phyloP scores from a whole-genome alignment of 495 filamentous ascomycete species.

The Letharia columbiana region DNA sequence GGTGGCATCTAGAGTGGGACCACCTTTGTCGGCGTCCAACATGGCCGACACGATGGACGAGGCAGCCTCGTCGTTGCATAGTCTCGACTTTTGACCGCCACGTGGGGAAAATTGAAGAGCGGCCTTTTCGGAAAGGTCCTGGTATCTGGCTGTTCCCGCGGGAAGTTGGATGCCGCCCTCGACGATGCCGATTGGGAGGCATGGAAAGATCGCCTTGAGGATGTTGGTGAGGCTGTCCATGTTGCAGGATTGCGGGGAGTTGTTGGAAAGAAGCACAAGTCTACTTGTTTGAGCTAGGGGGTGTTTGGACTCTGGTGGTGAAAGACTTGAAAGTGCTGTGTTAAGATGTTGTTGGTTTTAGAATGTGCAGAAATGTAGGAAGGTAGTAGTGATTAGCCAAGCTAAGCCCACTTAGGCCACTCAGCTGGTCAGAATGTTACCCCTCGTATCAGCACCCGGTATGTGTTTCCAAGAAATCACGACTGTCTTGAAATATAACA shows the following conservation, averaged over 20 bases:
- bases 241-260: not conserved
- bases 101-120: not conserved
- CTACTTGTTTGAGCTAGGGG: not conserved
- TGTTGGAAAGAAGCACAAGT: not conserved
- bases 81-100: not conserved
- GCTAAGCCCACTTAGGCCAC: too few species aligned
- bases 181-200: constrained; percentile 3
- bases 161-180: constrained; percentile 8
- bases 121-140: constrained; percentile 4
- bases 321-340: too few species aligned
- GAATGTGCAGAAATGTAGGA: too few species aligned
- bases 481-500: too few species aligned
- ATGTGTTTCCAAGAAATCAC: too few species aligned
- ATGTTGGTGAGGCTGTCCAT: constrained; percentile 1
- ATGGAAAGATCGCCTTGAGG: constrained; percentile 15
- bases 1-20: not conserved
- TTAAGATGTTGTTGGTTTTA: too few species aligned
- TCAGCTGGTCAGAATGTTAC: too few species aligned
- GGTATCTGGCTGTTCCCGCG: not conserved
- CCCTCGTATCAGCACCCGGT: too few species aligned
- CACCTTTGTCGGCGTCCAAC: not conserved
- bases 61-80: constrained; percentile 6
- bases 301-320: not conserved
- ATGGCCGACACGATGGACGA: constrained; percentile 14
- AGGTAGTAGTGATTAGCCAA: too few species aligned